These are phyloP conservation scores for Salisapilia sapeloensis DNA, from an alignment of 352 stramenopile genomes.

Conservation along the genomic window DNA sequence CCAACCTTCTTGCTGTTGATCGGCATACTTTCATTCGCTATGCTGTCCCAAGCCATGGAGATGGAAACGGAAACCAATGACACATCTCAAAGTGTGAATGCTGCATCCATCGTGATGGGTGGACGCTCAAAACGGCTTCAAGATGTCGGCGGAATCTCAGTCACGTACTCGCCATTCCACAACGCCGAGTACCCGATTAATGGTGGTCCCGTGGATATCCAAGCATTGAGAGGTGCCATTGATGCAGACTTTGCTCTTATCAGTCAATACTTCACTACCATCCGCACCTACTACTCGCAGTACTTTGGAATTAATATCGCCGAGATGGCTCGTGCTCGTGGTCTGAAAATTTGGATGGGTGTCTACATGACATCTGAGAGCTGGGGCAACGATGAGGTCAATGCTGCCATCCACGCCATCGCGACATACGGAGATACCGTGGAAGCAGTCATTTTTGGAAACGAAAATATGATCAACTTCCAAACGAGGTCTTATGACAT, in stretches of 20 bases:
- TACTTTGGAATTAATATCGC: conserved; percentile 26
- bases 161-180: conserved; percentile 42
- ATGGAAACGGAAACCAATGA: too few relatives aligned
- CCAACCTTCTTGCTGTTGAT: too few relatives aligned
- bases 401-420: conserved; percentile 18
- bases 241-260: conserved; percentile 28
- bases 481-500: conserved; percentile 10
- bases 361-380: conserved; percentile 27
- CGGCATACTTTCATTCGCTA: too few relatives aligned
- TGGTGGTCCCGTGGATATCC: conserved; percentile 2
- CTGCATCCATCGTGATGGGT: too few relatives aligned
- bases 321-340: conserved; percentile 20
- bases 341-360: conserved; percentile 33
- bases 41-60: too few relatives aligned
- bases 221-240: conserved; percentile 4
- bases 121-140: too few relatives aligned
- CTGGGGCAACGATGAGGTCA: conserved; percentile 22
- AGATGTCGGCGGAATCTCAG: too few relatives aligned
- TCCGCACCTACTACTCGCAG: conserved; percentile 44
- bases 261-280: conserved; percentile 19
- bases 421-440: conserved; percentile 22
- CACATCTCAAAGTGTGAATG: too few relatives aligned
- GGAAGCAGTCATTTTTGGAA: conserved; percentile 29
- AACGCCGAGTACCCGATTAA: conserved; percentile 25
- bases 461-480: conserved; percentile 16